These are phyloP conservation scores for Suillus placidus DNA, from an alignment of 768 basidiomycete species.

Conservation along the genomic window DNA sequence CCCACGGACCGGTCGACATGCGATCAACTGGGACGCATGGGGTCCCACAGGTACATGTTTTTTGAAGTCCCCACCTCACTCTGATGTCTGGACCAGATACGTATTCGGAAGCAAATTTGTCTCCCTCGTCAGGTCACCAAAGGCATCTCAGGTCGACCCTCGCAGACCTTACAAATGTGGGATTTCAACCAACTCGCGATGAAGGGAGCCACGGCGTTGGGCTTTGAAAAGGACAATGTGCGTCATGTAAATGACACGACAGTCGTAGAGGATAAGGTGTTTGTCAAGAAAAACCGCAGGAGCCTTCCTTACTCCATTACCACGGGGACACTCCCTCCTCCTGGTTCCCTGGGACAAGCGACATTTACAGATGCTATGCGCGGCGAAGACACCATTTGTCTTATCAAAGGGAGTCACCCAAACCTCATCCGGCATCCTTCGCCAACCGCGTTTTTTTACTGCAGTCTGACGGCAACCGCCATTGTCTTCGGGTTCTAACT, in stretches of 20 bases:
- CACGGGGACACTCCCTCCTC: slow-evolving; percentile 23
- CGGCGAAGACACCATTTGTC: slow-evolving; percentile 56
- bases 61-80: slow-evolving; percentile 38
- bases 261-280: slow-evolving; percentile 36
- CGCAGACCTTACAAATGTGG: slow-evolving; percentile 41
- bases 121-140: slow-evolving; percentile 20
- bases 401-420: slow-evolving; percentile 46
- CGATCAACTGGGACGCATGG: slow-evolving; percentile 53
- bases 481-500: slow-evolving; percentile 32
- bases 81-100: slow-evolving; percentile 58
- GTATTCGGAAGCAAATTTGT: slow-evolving; percentile 53
- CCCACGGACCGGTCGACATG: slow-evolving; percentile 8
- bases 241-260: slow-evolving; percentile 28
- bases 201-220: slow-evolving; percentile 15
- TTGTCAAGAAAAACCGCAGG: slow-evolving; percentile 44
- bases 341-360: slow-evolving; percentile 10
- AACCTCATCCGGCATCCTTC: background rate
- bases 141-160: background rate
- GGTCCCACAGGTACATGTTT: slow-evolving; percentile 51
- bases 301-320: slow-evolving; percentile 51
- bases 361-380: slow-evolving; percentile 46
- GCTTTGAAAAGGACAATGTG: background rate
- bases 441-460: background rate
- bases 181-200: slow-evolving; percentile 56
- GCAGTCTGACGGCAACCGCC: slow-evolving; percentile 25